These are phyloP conservation scores for Hibiscus trionum DNA, from an alignment of 345 rosid genomes.

Conservation along the genomic window DNA sequence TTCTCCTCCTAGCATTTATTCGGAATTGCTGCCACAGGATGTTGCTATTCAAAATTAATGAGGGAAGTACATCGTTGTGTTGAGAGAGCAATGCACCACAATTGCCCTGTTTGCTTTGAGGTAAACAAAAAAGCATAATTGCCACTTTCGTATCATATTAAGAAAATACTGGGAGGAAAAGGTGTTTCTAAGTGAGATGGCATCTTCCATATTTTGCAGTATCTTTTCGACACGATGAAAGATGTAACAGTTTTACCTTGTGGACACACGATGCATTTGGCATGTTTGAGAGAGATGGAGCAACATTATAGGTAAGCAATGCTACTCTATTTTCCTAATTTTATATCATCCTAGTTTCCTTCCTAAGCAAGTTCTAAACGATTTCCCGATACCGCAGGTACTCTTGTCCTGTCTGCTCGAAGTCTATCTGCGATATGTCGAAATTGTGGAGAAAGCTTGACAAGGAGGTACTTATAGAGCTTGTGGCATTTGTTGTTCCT, in stretches of 20 bases:
- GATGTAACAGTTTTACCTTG: conserved; percentile 49
- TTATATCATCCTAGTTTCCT: not conserved
- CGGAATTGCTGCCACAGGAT: conserved; percentile 30
- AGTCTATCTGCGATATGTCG: conserved; percentile 72
- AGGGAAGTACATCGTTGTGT: conserved; percentile 49
- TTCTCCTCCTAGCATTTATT: not conserved
- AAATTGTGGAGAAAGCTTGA: conserved; percentile 68
- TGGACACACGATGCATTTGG: conserved; percentile 63
- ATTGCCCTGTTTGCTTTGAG: conserved; percentile 77
- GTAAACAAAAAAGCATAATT: conserved; percentile 21
- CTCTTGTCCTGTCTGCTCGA: conserved; percentile 82
- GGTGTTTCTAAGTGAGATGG: not conserved
- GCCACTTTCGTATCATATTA: not conserved
- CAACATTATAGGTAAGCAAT: conserved; percentile 38
- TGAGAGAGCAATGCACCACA: conserved; percentile 72
- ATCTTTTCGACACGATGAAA: conserved; percentile 50
- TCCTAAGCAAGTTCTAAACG: not conserved
- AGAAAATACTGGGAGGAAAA: not conserved
- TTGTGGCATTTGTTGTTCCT: not conserved
- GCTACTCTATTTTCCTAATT: not conserved
- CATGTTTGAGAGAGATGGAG: conserved; percentile 47
- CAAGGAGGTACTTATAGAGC: conserved; percentile 52
- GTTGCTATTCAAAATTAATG: conserved; percentile 52
- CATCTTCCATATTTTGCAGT: conserved; percentile 34
- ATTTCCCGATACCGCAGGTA: conserved; percentile 39